Evolutionary conservation across 768 basidiomycete species (phyloP).

Genomic region (Inosperma sp.): DNA sequence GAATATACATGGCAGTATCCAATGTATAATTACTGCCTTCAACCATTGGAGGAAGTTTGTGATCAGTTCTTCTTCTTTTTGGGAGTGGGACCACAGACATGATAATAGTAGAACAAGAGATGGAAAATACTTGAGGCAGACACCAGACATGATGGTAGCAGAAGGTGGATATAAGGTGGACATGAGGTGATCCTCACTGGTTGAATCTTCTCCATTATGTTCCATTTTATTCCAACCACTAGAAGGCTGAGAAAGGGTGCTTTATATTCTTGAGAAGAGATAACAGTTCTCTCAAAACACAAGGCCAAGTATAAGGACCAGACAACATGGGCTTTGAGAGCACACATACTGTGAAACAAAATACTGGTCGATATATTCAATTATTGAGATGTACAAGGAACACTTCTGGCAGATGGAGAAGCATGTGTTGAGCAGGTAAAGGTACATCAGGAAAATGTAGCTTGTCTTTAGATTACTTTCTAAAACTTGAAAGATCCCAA

Average conservation of each 20-base stretch:
- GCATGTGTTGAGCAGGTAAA: neutral
- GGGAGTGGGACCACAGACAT: neutral
- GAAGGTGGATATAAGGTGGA: neutral
- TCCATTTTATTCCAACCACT: neutral
- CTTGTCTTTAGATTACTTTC: no score
- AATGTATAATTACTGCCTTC: neutral
- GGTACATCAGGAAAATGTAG: neutral
- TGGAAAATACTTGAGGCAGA: neutral
- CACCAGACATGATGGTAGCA: neutral
- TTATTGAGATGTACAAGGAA: neutral
- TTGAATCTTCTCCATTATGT: neutral
- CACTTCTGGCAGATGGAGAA: neutral
- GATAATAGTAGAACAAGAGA: neutral
- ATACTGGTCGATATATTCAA: neutral
- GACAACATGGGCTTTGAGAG: neutral
- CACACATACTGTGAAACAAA: neutral
- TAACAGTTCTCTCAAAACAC: neutral
- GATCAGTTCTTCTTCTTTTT: neutral
- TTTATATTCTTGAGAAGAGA: neutral
- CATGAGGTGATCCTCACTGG: neutral
- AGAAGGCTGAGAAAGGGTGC: neutral
- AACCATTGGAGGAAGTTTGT: neutral
- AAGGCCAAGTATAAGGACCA: neutral
- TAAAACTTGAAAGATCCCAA: no score
- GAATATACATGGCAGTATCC: constrained; percentile 1